Conservation (phyloP, 495 filamentous ascomycete species). For the Xylaria palmicola region DNA sequence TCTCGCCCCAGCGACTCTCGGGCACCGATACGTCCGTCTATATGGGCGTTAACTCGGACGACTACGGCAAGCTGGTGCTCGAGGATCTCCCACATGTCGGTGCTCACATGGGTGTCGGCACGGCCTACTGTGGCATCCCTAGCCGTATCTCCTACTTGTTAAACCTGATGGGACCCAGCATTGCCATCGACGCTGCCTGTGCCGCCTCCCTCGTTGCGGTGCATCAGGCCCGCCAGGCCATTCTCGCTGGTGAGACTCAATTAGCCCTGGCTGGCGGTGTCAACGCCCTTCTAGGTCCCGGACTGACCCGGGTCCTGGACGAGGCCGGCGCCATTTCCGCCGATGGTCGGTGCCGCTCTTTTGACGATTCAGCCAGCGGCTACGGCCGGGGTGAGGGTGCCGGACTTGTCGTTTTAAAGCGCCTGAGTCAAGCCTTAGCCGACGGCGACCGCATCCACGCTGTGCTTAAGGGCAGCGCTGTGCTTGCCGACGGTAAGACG, state of each 20-base stretch:
- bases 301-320: conserved; percentile 19
- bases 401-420: conserved; percentile 42
- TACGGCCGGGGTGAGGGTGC: conserved; percentile 49
- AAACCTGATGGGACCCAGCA: conserved; percentile 46
- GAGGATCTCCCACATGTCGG: conserved; percentile 37
- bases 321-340: conserved; percentile 35
- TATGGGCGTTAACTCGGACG: conserved; percentile 37
- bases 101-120: conserved; percentile 34
- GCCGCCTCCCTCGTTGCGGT: conserved; percentile 43
- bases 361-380: conserved; percentile 43
- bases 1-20: conserved; percentile 32
- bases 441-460: conserved; percentile 45
- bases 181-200: conserved; percentile 52
- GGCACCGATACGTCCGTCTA: conserved; percentile 35
- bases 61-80: conserved; percentile 37
- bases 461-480: conserved; percentile 29
- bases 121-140: conserved; percentile 39
- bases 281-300: conserved; percentile 23
- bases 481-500: conserved; percentile 24
- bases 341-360: conserved; percentile 40
- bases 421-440: conserved; percentile 13
- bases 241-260: conserved; percentile 36
- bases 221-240: conserved; percentile 37
- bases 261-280: conserved; percentile 38
- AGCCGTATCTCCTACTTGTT: conserved; percentile 51